Conservation (phyloP, 441 rosid genomes). For the Bruguiera hainesii region DNA sequence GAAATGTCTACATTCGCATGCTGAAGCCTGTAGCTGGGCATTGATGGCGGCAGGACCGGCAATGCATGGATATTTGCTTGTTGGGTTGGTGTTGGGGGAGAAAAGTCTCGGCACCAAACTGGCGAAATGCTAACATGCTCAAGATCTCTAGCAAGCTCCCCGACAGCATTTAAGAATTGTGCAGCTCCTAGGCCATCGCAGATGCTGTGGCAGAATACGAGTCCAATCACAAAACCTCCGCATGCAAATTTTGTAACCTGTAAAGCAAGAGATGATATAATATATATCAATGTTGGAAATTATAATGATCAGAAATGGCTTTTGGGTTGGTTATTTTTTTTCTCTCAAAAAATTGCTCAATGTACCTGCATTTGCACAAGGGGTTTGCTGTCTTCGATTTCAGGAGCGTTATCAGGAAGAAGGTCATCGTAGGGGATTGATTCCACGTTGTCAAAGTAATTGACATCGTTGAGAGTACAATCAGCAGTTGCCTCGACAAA, state of each 20-base stretch:
- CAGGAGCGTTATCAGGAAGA: conserved; percentile 41
- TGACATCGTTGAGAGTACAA: conserved; percentile 31
- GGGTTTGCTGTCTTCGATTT: conserved; percentile 34
- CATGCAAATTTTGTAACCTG: conserved; percentile 64
- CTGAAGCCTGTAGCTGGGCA: conserved; percentile 41
- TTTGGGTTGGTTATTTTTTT: neutral
- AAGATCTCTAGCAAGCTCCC: conserved; percentile 48
- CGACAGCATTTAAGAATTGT: conserved; percentile 55
- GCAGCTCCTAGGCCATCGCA: conserved; percentile 74
- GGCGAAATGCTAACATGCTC: conserved; percentile 32
- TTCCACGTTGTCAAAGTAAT: conserved; percentile 35
- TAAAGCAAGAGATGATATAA: neutral
- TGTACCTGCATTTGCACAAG: conserved; percentile 64
- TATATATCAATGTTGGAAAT: neutral
- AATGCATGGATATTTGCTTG: neutral
- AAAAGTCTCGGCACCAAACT: conserved; percentile 52
- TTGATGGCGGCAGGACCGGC: conserved; percentile 30
- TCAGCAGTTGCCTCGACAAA: conserved; percentile 47
- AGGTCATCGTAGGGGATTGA: conserved; percentile 37
- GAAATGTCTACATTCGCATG: conserved; percentile 51
- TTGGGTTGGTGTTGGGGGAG: conserved; percentile 22
- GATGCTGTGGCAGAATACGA: conserved; percentile 51
- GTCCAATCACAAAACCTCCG: conserved; percentile 62
- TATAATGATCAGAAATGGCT: too few species aligned
- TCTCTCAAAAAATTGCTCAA: neutral